phyloP scores from a whole-genome alignment of 345 rosid genomes.

The Brassica cretica region DNA sequence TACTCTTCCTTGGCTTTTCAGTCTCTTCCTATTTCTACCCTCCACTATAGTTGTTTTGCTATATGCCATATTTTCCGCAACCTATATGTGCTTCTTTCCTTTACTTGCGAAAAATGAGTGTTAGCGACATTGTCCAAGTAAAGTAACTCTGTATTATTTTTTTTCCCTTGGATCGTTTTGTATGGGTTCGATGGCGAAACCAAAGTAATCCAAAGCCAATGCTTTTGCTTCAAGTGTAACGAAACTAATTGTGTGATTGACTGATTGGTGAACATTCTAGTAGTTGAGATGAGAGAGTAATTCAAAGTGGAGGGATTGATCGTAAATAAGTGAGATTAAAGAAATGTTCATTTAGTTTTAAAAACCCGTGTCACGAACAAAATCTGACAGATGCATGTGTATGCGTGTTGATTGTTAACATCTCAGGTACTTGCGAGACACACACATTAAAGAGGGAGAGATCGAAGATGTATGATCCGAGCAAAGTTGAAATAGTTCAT shows the following conservation, averaged over 20 bases:
- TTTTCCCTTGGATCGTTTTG: not conserved
- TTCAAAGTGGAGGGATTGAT: not conserved
- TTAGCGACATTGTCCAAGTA: slow-evolving; percentile 15
- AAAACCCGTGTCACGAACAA: too few species aligned
- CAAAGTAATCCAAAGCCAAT: not conserved
- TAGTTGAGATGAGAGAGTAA: not conserved
- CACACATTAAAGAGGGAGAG: too few species aligned
- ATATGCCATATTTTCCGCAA: not conserved
- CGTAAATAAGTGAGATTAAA: not conserved
- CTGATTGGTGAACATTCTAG: not conserved
- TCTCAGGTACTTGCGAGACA: too few species aligned
- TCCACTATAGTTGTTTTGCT: slow-evolving; percentile 52
- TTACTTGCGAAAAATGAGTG: not conserved
- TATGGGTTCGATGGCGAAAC: not conserved
- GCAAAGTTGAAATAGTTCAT: too few species aligned
- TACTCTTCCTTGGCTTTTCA: slow-evolving; percentile 91
- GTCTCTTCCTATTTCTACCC: slow-evolving; percentile 94
- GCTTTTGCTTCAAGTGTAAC: not conserved
- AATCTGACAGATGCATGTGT: too few species aligned
- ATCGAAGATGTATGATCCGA: too few species aligned
- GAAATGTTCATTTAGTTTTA: too few species aligned
- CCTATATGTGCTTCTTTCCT: slow-evolving; percentile 7
- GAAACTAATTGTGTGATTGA: not conserved
- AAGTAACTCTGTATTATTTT: not conserved
- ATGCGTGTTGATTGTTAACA: too few species aligned